Evolutionary conservation across 495 filamentous ascomycete genomes (phyloP).

Genomic region (Penicillium crystallinum): DNA sequence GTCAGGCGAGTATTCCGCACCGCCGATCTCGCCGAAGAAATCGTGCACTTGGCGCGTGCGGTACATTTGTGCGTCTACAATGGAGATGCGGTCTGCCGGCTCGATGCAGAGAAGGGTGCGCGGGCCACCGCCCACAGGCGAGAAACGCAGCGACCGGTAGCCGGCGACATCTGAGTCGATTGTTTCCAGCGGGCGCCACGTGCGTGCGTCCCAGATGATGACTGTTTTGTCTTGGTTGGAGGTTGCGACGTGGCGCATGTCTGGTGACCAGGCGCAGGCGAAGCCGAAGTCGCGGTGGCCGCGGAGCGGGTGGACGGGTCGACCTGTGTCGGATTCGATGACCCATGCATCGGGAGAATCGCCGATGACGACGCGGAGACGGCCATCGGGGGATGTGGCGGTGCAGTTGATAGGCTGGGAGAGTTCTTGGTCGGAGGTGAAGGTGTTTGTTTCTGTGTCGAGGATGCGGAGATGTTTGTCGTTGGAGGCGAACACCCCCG

Average conservation of each 20-base stretch:
- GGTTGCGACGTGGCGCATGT: constrained; percentile 84
- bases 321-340: constrained; percentile 59
- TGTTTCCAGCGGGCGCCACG: constrained; percentile 57
- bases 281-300: constrained; percentile 83
- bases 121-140: constrained; percentile 68
- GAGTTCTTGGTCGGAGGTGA: constrained; percentile 56
- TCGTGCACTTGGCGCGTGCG: constrained; percentile 67
- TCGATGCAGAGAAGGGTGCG: constrained; percentile 75
- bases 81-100: constrained; percentile 73
- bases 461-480: constrained; percentile 71
- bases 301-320: constrained; percentile 49
- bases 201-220: constrained; percentile 81
- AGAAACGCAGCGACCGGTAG: constrained; percentile 74
- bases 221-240: constrained; percentile 84
- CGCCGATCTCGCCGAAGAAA: constrained; percentile 82
- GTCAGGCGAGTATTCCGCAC: constrained; percentile 66
- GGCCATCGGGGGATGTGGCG: constrained; percentile 69
- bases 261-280: constrained; percentile 85
- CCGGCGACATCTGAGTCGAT: constrained; percentile 73
- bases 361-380: constrained; percentile 74
- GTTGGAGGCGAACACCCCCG: constrained; percentile 79
- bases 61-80: constrained; percentile 71
- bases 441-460: constrained; percentile 63
- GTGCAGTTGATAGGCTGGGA: constrained; percentile 78
- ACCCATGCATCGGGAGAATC: constrained; percentile 56